phyloP scores from a whole-genome alignment of 805 yeast species.

The Hanseniaspora valbyensis region DNA sequence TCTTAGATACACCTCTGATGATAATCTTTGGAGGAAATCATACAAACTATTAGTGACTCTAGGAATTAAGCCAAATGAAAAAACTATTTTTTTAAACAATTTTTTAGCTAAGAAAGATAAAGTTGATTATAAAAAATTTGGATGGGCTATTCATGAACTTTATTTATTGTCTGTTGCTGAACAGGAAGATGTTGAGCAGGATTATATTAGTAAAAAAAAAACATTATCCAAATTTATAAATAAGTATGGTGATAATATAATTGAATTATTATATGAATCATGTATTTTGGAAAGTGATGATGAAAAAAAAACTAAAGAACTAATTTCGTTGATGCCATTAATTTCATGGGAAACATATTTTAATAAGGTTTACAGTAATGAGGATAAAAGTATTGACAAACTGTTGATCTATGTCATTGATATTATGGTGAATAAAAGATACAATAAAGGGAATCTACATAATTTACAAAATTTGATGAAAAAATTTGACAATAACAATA shows the following conservation, averaged over 20 bases:
- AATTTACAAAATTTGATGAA: background rate
- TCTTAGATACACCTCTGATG: background rate
- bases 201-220: background rate
- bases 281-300: background rate
- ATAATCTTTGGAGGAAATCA: background rate
- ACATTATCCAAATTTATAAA: background rate
- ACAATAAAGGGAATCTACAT: background rate
- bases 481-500: background rate
- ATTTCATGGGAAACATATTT: constrained; percentile 7
- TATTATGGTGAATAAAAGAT: background rate
- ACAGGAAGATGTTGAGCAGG: background rate
- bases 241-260: constrained; percentile 1
- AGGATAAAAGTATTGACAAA: background rate
- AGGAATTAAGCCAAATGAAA: background rate
- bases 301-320: background rate
- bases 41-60: background rate
- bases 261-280: constrained; percentile 11
- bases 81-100: background rate
- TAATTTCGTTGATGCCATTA: background rate
- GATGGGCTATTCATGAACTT: constrained; percentile 3
- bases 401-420: background rate
- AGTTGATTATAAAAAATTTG: background rate
- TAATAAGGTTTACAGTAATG: background rate
- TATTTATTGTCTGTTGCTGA: background rate
- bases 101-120: background rate